Evolutionary conservation across 108 stramenopile species (phyloP), one percentile per base, ranked within the genome.

Genomic region (Cyclotella baltica): DNA sequence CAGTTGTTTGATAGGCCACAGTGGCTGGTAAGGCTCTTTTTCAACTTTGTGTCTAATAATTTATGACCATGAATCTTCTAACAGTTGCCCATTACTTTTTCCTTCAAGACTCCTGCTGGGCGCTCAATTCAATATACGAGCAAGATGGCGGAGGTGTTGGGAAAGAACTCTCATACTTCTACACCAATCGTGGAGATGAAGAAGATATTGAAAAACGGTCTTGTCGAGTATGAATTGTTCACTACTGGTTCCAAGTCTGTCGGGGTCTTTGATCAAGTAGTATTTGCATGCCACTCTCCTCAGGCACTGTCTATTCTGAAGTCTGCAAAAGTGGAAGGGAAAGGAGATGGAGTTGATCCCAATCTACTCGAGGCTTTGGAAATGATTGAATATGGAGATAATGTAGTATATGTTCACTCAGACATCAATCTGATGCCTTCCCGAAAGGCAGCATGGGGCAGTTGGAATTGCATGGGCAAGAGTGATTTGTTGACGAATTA

Each of bases 211-310:
- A 64, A 66, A 31, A 61, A 53, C 10, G 65, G 61, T 29, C 10
- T 36, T 13, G 23, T 43, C 36, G 27, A 64, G 16, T 70, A 66
- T 11, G 86, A 90, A 55, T 65, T 91, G 23, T 88, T 91, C 65
- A 80, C 85, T 22, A 70, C 56, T 0, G 70, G 77, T 30, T 28
- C 38, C 29, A 72, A 70, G 18, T 72, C 80, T 18, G 71, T 89
- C 28, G 92, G 90, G 13, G 66, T 73, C 9, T 95, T 91, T 70
- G 89, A 94, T 84, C 83, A 96, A 20, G 90, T 98, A 0, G 59
- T 99, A 22, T 96, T 98, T 76, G 98, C 97, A 10, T 97, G 96
- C 73, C 98, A 96, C 83, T 85, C 98, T 13, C 92, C 94, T 48
- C 69, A 74, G 9, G 88, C 94, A 9, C 48, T 76, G 19, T 22